Percentiles rank a stretch among this genome's conserved stretches.
These are phyloP conservation scores for Heliophila coronopifolia DNA, from an alignment of 441 rosid genomes.

Conservation along the genomic window DNA sequence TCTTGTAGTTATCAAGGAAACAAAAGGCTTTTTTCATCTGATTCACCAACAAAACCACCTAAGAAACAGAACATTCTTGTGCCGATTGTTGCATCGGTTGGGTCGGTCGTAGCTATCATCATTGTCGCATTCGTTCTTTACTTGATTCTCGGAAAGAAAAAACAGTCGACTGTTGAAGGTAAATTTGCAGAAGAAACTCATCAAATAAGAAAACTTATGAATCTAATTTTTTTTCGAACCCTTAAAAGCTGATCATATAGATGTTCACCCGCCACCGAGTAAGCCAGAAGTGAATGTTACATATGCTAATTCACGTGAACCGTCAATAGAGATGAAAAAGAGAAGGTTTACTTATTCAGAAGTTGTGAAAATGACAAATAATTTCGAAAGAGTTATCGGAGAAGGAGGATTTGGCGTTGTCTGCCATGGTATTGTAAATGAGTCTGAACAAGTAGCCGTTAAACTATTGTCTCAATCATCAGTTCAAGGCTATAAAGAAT, in stretches of 20 bases:
- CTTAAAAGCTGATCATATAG: no score
- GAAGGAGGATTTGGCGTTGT: constrained; percentile 48
- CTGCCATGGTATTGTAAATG: constrained; percentile 27
- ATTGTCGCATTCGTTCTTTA: constrained; percentile 5
- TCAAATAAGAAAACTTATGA: no score
- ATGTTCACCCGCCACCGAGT: no score
- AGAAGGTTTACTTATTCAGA: constrained; percentile 28
- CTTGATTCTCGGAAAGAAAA: neutral
- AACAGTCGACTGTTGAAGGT: constrained; percentile 9
- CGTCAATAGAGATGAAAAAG: constrained; percentile 24
- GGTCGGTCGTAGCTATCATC: neutral
- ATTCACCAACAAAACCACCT: no score
- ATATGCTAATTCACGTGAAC: neutral
- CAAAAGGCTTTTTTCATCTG: neutral
- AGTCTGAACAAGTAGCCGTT: constrained; percentile 38
- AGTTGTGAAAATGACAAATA: constrained; percentile 30
- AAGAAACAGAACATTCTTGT: neutral
- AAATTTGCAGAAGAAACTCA: no score
- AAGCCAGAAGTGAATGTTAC: no score
- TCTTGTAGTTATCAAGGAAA: constrained; percentile 11
- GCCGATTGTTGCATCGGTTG: neutral
- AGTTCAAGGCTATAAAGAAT: constrained; percentile 43
- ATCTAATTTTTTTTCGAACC: no score
- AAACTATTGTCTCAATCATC: constrained; percentile 38
- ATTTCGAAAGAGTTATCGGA: constrained; percentile 33